A percentile compares a stretch with the other conserved stretches of the same genome.
phyloP scores from a whole-genome alignment of 108 stramenopile species.

The Skeletonema menzelii region DNA sequence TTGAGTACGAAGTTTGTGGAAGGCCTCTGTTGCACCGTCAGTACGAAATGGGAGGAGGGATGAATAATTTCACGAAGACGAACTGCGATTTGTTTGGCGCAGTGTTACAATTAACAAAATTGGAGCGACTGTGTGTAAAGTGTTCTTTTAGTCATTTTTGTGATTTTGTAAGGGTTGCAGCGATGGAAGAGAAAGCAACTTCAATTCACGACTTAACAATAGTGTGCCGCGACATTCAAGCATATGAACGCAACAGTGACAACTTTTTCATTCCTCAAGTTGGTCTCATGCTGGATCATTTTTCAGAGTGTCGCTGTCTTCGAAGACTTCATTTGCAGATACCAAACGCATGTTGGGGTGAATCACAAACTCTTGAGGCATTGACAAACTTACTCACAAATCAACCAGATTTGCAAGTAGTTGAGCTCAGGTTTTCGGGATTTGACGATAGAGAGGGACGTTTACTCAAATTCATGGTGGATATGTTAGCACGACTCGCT shows the following conservation, averaged over 20 bases:
- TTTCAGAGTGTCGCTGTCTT: not conserved
- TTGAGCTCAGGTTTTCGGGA: not conserved
- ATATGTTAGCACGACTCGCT: not conserved
- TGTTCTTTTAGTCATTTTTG: not conserved
- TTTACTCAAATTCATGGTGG: not conserved
- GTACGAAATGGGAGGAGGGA: not conserved
- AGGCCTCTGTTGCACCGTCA: not conserved
- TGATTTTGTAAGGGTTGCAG: not conserved
- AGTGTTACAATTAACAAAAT: not conserved
- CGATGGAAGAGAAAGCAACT: not conserved
- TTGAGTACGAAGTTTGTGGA: not conserved
- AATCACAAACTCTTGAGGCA: not conserved
- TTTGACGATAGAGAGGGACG: not conserved
- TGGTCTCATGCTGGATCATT: not conserved
- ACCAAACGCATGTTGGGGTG: not conserved
- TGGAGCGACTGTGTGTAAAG: not conserved
- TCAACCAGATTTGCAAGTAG: not conserved
- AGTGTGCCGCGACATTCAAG: not conserved
- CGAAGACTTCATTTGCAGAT: not conserved
- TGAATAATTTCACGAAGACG: not conserved
- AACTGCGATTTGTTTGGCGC: not conserved
- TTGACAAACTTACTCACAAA: not conserved
- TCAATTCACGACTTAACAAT: not conserved
- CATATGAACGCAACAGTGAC: not conserved
- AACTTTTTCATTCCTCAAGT: not conserved